A percentile compares a stretch with the other conserved stretches of the same genome.
Evolutionary conservation across 2,329 filamentous ascomycete genomes (phyloP).

Genomic region (Salinomyces thailandicus): DNA sequence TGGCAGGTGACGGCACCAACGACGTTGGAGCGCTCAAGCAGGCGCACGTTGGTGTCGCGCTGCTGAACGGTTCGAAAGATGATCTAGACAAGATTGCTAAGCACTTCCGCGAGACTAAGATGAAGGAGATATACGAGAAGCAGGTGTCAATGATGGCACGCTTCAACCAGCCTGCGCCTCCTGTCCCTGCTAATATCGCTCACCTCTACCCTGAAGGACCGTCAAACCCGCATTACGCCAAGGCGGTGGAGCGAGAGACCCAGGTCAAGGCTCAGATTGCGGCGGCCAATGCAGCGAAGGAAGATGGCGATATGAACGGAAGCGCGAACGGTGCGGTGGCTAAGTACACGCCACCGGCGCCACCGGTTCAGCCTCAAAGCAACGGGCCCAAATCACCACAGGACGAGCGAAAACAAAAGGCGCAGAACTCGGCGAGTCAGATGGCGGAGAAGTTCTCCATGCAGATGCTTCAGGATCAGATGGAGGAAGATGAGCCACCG

Average conservation of each 20-base stretch:
- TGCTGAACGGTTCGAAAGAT: constrained; percentile 87
- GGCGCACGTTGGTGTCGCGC: constrained; percentile 89
- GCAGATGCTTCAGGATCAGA: constrained; percentile 79
- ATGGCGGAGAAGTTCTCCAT: constrained; percentile 79
- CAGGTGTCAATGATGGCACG: constrained; percentile 82
- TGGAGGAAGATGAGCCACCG: constrained; percentile 83
- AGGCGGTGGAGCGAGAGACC: constrained; percentile 79
- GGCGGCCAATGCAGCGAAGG: constrained; percentile 23
- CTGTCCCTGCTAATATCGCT: constrained; percentile 82
- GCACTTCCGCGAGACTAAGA: constrained; percentile 85
- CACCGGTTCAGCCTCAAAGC: constrained; percentile 9
- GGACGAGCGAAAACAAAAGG: constrained; percentile 44
- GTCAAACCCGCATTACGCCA: constrained; percentile 84
- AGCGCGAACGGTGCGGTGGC: constrained; percentile 17
- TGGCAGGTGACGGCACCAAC: constrained; percentile 98
- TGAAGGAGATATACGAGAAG: constrained; percentile 99
- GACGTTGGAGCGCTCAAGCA: constrained; percentile 97
- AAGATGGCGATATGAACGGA: constrained; percentile 42
- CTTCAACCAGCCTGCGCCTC: constrained; percentile 89
- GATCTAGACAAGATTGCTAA: constrained; percentile 87
- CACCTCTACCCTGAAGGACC: constrained; percentile 89
- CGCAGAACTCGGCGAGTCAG: constrained; percentile 59
- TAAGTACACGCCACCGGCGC: constrained; percentile 17
- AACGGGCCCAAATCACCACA: constrained; percentile 31
- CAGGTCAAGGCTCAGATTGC: constrained; percentile 58